These are phyloP conservation scores for Hypoxylon trugodes DNA, from an alignment of 495 filamentous ascomycete genomes.

Conservation along the genomic window DNA sequence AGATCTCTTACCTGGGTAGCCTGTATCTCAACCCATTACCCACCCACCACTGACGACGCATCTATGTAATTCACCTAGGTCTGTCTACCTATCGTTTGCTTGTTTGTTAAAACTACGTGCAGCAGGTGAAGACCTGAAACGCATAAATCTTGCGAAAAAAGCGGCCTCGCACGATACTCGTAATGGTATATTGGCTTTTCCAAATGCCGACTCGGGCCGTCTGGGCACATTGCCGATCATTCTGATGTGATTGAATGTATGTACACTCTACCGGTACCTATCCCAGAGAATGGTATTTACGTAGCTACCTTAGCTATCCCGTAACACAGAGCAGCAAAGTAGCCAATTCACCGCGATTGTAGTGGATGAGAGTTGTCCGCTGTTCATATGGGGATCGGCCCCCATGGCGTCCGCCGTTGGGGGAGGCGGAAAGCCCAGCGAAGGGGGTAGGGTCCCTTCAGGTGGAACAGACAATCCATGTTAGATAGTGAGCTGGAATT, in stretches of 20 bases:
- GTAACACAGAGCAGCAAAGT: background rate
- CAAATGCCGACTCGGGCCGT: slow-evolving; percentile 27
- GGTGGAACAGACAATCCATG: too few species aligned
- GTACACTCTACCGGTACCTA: too few species aligned
- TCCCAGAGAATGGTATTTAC: too few species aligned
- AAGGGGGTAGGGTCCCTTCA: slow-evolving; percentile 11
- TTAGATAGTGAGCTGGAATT: too few species aligned
- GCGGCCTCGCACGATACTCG: slow-evolving; percentile 13
- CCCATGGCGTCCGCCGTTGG: slow-evolving; percentile 26
- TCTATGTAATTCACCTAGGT: slow-evolving; percentile 10
- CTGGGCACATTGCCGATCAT: slow-evolving; percentile 27
- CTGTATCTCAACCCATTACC: too few species aligned
- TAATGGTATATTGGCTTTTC: slow-evolving; percentile 16
- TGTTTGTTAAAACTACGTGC: slow-evolving; percentile 4
- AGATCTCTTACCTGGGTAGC: too few species aligned
- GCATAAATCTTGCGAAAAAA: slow-evolving; percentile 12
- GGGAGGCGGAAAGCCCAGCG: slow-evolving; percentile 22
- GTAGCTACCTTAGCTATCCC: too few species aligned
- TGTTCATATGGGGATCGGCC: slow-evolving; percentile 13
- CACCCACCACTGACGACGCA: background rate
- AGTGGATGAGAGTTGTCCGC: slow-evolving; percentile 13
- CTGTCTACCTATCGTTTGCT: too few species aligned
- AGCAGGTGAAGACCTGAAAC: slow-evolving; percentile 9
- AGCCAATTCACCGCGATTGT: slow-evolving; percentile 13
- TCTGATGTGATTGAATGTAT: slow-evolving; percentile 24